Percentiles rank a stretch among this genome's conserved stretches.
phyloP scores from a whole-genome alignment of 805 yeast species.

The Candida montana region DNA sequence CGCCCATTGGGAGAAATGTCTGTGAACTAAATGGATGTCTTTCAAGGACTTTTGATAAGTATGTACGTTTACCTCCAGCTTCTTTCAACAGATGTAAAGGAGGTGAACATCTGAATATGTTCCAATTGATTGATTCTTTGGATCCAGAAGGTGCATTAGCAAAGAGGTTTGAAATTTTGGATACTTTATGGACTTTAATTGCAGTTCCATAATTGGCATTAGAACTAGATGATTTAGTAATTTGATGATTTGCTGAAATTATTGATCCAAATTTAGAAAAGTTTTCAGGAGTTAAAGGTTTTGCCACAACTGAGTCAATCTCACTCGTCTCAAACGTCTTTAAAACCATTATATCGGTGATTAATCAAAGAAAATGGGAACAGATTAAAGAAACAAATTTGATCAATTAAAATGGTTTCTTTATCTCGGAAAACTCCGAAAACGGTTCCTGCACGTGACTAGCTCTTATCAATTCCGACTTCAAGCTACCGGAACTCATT shows the following conservation, averaged over 20 bases:
- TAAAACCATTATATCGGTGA: slow-evolving; percentile 22
- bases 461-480: background rate
- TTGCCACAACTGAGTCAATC: slow-evolving; percentile 30
- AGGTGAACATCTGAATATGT: slow-evolving; percentile 76
- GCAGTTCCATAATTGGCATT: slow-evolving; percentile 96
- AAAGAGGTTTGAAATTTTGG: slow-evolving; percentile 57
- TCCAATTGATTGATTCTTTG: slow-evolving; percentile 64
- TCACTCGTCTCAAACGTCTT: slow-evolving; percentile 31
- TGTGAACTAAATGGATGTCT: slow-evolving; percentile 88
- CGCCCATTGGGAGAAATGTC: slow-evolving; percentile 92
- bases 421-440: background rate
- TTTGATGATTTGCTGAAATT: slow-evolving; percentile 73
- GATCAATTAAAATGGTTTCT: background rate
- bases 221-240: slow-evolving; percentile 34
- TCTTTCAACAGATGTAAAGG: slow-evolving; percentile 48
- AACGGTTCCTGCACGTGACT: background rate
- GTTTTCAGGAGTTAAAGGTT: slow-evolving; percentile 56
- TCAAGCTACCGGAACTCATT: no score
- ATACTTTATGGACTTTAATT: slow-evolving; percentile 64
- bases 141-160: slow-evolving; percentile 39
- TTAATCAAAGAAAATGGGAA: no score
- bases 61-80: slow-evolving; percentile 9
- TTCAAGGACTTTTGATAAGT: slow-evolving; percentile 59
- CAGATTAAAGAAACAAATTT: no score
- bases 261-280: slow-evolving; percentile 72